phyloP scores from a whole-genome alignment of 352 stramenopile species.

The Pythium oligandrum region DNA sequence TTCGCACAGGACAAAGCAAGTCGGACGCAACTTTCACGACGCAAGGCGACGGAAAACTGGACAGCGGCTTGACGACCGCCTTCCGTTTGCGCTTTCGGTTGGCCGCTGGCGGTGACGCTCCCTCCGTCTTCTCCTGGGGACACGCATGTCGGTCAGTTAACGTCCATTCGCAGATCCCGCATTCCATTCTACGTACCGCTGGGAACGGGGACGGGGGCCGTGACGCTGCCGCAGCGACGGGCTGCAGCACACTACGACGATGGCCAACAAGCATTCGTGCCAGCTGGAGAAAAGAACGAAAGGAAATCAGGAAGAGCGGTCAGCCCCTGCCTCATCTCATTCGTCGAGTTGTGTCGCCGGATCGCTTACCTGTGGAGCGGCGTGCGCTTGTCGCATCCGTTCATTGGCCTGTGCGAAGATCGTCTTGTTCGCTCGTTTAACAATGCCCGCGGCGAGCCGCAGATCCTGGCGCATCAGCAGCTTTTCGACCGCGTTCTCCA shows the following conservation, averaged over 20 bases:
- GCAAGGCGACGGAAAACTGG: constrained; percentile 18
- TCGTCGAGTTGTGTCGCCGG: too few species aligned
- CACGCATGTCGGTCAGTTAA: too few species aligned
- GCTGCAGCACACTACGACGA: constrained; percentile 20
- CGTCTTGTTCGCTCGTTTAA: constrained; percentile 20
- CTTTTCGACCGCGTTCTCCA: constrained; percentile 57
- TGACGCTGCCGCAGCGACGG: background rate
- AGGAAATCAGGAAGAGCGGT: too few species aligned
- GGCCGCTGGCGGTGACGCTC: background rate
- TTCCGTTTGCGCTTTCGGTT: constrained; percentile 65
- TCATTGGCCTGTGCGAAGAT: constrained; percentile 31
- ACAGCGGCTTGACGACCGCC: constrained; percentile 27
- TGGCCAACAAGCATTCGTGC: constrained; percentile 5
- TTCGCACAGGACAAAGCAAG: constrained; percentile 63
- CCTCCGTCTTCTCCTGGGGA: too few species aligned
- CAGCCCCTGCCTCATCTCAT: too few species aligned
- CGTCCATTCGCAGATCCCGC: too few species aligned
- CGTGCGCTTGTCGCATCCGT: constrained; percentile 31
- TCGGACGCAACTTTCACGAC: constrained; percentile 22
- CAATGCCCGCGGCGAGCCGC: constrained; percentile 11
- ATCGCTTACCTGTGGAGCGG: constrained; percentile 30
- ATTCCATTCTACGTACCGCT: too few species aligned
- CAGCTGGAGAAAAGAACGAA: constrained; percentile 9
- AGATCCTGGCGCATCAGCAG: constrained; percentile 59
- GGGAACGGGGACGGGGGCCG: too few species aligned